Conservation (phyloP, 768 basidiomycete species). For the Auricularia sp. region DNA sequence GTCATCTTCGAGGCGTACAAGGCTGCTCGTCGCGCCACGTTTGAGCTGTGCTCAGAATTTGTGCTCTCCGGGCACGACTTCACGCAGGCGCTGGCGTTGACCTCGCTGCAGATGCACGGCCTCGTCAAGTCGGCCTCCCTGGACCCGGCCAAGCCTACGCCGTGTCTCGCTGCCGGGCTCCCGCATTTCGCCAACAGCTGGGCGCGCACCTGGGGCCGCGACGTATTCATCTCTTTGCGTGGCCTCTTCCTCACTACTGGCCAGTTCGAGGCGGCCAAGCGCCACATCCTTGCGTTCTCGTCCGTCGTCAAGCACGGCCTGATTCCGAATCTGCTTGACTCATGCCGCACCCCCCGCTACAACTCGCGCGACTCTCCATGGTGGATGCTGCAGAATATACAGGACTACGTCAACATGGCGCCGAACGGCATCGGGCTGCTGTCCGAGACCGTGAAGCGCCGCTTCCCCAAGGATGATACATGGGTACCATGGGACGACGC, state of each 20-base stretch:
- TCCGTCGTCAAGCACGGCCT: slow-evolving; percentile 74
- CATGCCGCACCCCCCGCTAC: slow-evolving; percentile 77
- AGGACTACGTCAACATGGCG: slow-evolving; percentile 77
- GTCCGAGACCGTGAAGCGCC: slow-evolving; percentile 73
- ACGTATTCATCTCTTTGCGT: slow-evolving; percentile 86
- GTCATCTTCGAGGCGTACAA: slow-evolving; percentile 88
- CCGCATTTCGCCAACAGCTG: slow-evolving; percentile 90
- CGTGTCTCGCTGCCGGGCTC: slow-evolving; percentile 87
- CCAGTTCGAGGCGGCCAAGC: slow-evolving; percentile 31
- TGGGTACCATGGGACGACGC: slow-evolving; percentile 90
- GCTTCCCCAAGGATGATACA: slow-evolving; percentile 88
- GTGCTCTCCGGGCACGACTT: slow-evolving; percentile 76
- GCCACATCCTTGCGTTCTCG: slow-evolving; percentile 12
- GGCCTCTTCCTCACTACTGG: slow-evolving; percentile 72
- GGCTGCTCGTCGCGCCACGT: slow-evolving; percentile 67
- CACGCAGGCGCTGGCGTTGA: slow-evolving; percentile 82
- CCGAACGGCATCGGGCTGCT: slow-evolving; percentile 79
- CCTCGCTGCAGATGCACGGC: slow-evolving; percentile 84
- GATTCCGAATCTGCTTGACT: slow-evolving; percentile 93
- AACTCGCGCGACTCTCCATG: slow-evolving; percentile 97
- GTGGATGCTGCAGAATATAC: slow-evolving; percentile 99
- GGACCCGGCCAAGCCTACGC: slow-evolving; percentile 54
- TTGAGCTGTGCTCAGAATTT: slow-evolving; percentile 87
- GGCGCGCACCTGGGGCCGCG: slow-evolving; percentile 96
- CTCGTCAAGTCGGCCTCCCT: slow-evolving; percentile 84